Conservation (phyloP, 192 early-diverging fungal genomes). For the Coemansia sp. region DNA sequence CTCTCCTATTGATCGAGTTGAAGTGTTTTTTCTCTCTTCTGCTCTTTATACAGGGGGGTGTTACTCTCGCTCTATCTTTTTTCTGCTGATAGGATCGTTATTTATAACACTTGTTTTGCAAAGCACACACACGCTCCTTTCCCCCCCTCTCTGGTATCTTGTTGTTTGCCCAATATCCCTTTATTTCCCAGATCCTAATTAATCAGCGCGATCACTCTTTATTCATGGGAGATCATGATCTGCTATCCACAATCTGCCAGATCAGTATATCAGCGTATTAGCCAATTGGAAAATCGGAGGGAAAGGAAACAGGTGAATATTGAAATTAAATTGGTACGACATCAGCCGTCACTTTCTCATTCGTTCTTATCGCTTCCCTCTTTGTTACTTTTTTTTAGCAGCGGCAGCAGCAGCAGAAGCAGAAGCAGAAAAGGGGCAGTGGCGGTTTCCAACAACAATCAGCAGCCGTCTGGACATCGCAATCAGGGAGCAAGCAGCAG, state of each 20-base stretch:
- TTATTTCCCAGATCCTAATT: too few species aligned
- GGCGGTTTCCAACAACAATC: background rate
- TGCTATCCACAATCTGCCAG: too few species aligned
- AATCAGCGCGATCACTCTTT: too few species aligned
- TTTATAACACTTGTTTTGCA: background rate
- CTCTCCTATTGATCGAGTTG: background rate
- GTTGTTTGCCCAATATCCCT: too few species aligned
- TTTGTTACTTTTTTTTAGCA: background rate
- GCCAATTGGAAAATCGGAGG: background rate
- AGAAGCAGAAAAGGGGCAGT: too few species aligned
- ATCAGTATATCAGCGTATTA: too few species aligned
- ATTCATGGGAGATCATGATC: too few species aligned
- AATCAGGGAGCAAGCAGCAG: background rate
- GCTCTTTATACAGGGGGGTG: background rate
- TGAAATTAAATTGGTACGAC: background rate
- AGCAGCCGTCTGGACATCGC: background rate
- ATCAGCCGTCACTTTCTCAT: background rate
- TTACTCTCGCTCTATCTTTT: background rate
- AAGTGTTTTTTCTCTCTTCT: constrained; percentile 16
- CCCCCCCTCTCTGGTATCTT: too few species aligned
- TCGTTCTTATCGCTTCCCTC: background rate
- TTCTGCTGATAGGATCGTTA: background rate
- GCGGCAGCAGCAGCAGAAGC: background rate
- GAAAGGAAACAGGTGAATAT: background rate
- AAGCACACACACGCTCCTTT: too few species aligned